Conservation (phyloP, 805 yeast genomes). For the Priceomyces carsonii region DNA sequence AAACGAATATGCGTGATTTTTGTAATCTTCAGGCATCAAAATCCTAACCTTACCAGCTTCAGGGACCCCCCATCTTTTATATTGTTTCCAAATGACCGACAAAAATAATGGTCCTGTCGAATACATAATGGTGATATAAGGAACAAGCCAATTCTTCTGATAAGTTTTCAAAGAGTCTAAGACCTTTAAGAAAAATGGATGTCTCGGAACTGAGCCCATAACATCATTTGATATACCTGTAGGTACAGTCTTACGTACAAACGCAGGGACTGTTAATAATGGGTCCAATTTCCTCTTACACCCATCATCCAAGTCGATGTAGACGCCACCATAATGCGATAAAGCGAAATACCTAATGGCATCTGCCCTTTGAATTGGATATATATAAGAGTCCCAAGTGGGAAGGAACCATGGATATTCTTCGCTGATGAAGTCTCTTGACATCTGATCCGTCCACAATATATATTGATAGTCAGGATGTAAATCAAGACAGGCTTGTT, state of each 20-base stretch:
- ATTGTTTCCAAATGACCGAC: slow-evolving; percentile 84
- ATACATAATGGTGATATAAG: slow-evolving; percentile 89
- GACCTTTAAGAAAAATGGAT: slow-evolving; percentile 78
- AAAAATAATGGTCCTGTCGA: slow-evolving; percentile 90
- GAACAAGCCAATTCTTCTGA: slow-evolving; percentile 72
- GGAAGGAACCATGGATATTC: slow-evolving; percentile 84
- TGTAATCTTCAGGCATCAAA: slow-evolving; percentile 72
- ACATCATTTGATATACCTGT: slow-evolving; percentile 92
- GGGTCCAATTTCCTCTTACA: slow-evolving; percentile 81
- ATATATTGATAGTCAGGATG: slow-evolving; percentile 89
- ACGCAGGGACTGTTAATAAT: slow-evolving; percentile 76
- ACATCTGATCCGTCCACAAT: slow-evolving; percentile 86
- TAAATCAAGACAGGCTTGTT: slow-evolving; percentile 68
- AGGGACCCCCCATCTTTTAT: slow-evolving; percentile 76
- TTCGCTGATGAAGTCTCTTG: slow-evolving; percentile 73
- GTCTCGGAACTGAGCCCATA: slow-evolving; percentile 85
- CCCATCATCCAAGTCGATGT: slow-evolving; percentile 89
- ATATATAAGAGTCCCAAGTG: slow-evolving; percentile 75
- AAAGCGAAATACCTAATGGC: slow-evolving; percentile 86
- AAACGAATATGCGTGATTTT: slow-evolving; percentile 58
- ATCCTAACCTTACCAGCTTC: slow-evolving; percentile 67
- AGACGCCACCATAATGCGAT: slow-evolving; percentile 83
- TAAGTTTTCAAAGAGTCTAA: slow-evolving; percentile 64
- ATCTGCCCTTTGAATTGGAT: slow-evolving; percentile 87
- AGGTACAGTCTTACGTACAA: slow-evolving; percentile 83